A percentile compares a stretch with the other conserved stretches of the same genome.
Evolutionary conservation across 495 filamentous ascomycete genomes (phyloP).

Genomic region (Penicillium nucicola): DNA sequence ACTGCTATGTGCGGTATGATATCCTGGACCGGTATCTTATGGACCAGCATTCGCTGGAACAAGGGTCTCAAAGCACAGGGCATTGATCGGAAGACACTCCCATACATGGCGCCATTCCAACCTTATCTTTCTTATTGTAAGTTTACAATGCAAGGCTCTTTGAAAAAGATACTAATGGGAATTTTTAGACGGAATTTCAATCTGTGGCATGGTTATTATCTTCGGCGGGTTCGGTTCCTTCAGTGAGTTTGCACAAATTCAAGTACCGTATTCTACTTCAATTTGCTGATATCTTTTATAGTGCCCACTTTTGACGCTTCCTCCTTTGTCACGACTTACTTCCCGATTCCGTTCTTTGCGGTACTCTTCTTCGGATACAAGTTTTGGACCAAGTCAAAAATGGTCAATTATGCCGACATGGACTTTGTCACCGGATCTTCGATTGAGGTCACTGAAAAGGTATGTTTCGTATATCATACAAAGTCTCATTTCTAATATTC

Average conservation of each 20-base stretch:
- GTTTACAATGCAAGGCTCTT: too few relatives aligned
- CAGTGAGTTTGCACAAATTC: constrained; percentile 8
- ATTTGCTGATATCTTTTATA: not conserved
- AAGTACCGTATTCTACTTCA: not conserved
- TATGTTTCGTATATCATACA: constrained; percentile 1
- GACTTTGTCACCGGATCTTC: constrained; percentile 18
- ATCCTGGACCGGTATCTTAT: constrained; percentile 17
- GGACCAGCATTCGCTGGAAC: constrained; percentile 17
- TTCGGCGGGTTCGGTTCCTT: constrained; percentile 24
- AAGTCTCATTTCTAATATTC: not conserved
- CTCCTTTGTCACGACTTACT: constrained; percentile 19
- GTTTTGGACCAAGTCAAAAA: constrained; percentile 19
- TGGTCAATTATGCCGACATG: constrained; percentile 15
- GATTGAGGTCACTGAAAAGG: constrained; percentile 10
- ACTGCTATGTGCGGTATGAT: constrained; percentile 24
- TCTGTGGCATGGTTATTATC: constrained; percentile 19
- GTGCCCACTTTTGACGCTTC: constrained; percentile 16
- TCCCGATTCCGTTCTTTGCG: constrained; percentile 16
- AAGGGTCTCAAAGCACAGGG: constrained; percentile 11
- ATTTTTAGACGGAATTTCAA: constrained; percentile 17
- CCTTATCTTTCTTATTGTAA: constrained; percentile 21
- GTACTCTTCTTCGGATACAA: constrained; percentile 20
- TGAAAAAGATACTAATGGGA: too few relatives aligned
- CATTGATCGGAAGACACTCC: constrained; percentile 8
- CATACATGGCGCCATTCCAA: constrained; percentile 15